Base-by-base conservation (phyloP, 768 basidiomycete species). In the Auriscalpium orientale region DNA sequence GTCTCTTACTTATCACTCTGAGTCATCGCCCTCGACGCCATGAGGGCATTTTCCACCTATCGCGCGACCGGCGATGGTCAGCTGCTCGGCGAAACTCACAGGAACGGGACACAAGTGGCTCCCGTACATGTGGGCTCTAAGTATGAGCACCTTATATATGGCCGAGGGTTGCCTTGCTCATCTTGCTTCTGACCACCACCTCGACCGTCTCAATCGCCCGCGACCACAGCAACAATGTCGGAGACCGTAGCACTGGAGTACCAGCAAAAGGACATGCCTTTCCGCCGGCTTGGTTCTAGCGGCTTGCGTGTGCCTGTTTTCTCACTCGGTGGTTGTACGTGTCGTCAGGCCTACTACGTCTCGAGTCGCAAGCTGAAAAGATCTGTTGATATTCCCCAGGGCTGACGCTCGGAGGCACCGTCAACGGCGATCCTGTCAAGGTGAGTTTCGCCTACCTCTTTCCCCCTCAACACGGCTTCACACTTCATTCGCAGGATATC, bases 291-390 rank as follows among this genome's bases (percentile, higher is more conserved):
- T 4, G 28, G 28, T 28, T 28, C 69, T 18, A 73, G 72, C 36
- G 79, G 80, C 15, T 64, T 80, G 54, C 70, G 76, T 38, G 80
- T 82, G 4, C 76, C 79, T 8, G 65, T 77, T 15, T 76, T 84
- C 68, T 75, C 74, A 11, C 72, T 80, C 38, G 82, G 80, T 56
- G 76, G 76, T 61, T 80, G 79, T 75, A 49, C 57, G 69, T 60
- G 20, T 20, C 18, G 8, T 13, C 15, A 21, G 18, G 4, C 40
- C 10, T 44, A n/a, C 22, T 38, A 4, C 40, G 16, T 33, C 35
- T 12, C 20, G 22, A 13, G 21, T 48, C 28, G 28, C 28, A 4
- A 28, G 28, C 28, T 28, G 28, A 28, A 28, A 36, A 36, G n/a
- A 43, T 49, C 18, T 22, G 21, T 0, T 33, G 40, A 10, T 16